Conservation (phyloP, 352 stramenopile species). For the Globisporangium paroecandrum region DNA sequence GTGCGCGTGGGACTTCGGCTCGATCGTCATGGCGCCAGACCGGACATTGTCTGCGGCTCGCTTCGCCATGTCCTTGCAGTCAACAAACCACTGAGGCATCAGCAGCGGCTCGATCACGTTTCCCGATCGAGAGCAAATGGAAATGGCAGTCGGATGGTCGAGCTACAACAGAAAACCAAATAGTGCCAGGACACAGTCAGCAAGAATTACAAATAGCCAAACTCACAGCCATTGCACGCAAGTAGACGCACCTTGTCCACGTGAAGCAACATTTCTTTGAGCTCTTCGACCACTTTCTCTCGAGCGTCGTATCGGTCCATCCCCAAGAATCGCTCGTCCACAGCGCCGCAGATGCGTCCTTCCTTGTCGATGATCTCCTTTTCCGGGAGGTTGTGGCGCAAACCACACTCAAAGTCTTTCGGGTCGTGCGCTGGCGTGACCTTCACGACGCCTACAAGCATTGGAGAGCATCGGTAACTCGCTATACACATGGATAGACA, state of each 20-base stretch:
- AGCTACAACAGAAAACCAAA: slow-evolving; percentile 24
- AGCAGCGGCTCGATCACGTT: slow-evolving; percentile 99
- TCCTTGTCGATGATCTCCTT: slow-evolving; percentile 71
- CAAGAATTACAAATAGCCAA: not conserved
- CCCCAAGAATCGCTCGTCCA: slow-evolving; percentile 86
- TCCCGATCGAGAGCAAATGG: slow-evolving; percentile 96
- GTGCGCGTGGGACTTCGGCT: slow-evolving; percentile 90
- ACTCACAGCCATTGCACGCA: slow-evolving; percentile 28
- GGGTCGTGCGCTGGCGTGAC: slow-evolving; percentile 99
- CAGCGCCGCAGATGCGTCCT: slow-evolving; percentile 61
- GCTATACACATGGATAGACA: no score
- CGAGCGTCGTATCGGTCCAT: slow-evolving; percentile 96
- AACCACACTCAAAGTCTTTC: slow-evolving; percentile 99
- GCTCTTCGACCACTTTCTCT: slow-evolving; percentile 87
- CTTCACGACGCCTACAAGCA: slow-evolving; percentile 72
- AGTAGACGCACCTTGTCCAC: slow-evolving; percentile 89
- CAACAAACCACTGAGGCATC: slow-evolving; percentile 98
- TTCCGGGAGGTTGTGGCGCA: slow-evolving; percentile 90
- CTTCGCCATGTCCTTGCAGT: slow-evolving; percentile 92
- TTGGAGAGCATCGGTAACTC: not conserved
- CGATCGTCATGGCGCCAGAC: slow-evolving; percentile 92
- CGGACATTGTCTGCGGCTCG: slow-evolving; percentile 92
- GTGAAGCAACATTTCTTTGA: slow-evolving; percentile 84
- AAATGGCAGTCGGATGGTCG: slow-evolving; percentile 83
- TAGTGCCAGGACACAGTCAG: not conserved